Base-by-base conservation (phyloP, 2,329 filamentous ascomycete species). In the Trichoderma atrobrunneum region DNA sequence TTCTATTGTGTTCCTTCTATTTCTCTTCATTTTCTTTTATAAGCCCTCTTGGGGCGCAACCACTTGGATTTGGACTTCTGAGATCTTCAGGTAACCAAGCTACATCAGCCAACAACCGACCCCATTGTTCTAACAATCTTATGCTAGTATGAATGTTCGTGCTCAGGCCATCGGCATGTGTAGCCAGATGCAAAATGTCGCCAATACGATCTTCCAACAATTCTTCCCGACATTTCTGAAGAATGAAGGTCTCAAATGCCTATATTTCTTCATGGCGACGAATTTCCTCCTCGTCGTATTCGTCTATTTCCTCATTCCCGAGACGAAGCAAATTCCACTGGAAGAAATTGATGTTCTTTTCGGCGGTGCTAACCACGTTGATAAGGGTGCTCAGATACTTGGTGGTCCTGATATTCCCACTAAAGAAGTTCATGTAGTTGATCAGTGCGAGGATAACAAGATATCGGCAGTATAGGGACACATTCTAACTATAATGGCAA, bases 281-380 rank as follows among this genome's bases (percentile, higher is more conserved):
- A 66, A 54, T 14, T 54, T 64, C 26, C 14, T 64, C 7, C 63
- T 66, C 7, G 63, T 54, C 11, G 48, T 56, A 4, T 66, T 66
- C n/a, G 63, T 66, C n/a, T 66, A 54, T 30, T 56, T 54, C n/a
- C 36, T 66, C 14, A 66, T 54, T 21, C 43, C 63, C n/a, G 63
- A 66, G 63, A 66, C 63, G 21, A 54, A 66, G 28, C 43, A 66
- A 16, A 54, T 66, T 66, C 63, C 63, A 6, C 16, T 66, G 3
- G 63, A 66, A 24, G 63, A 66, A 32, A 66, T 66, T 26, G 63
- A 54, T 14, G 43, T 66, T 16, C 63, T 66, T 16, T 66, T 66
- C 1, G 43, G 63, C n/a, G 63, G 43, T 11, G 63, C 8, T 24
- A 66, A 66, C 7, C 43, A 66, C 3, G 63, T 56, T 3, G 30